Base-by-base conservation (phyloP, 768 basidiomycete species). In the Hebeloma cylindrosporum region DNA sequence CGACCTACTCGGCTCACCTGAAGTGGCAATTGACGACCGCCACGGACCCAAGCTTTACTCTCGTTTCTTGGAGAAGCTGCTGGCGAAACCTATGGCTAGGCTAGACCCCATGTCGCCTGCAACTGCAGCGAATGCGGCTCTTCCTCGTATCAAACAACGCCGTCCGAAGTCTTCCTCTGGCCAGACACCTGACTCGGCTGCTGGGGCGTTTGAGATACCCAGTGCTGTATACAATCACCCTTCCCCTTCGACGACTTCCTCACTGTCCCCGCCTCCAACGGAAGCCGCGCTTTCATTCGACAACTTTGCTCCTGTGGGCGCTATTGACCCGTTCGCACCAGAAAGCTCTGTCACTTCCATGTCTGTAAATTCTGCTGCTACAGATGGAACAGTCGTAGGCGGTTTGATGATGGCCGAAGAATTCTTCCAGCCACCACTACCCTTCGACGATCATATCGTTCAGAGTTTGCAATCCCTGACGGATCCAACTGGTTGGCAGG, bases 1-100 rank as follows among this genome's bases (percentile, higher is more conserved):
- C 34, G 73, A 85, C 48, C 72, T 89, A 1, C 73, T 92, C 3
- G 76, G 77, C 3, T 80, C 82, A 0, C 75, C 84, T 5, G 80
- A 83, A 43, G 78, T 92, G 13, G 82, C 83, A 14, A 75, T 92
- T 47, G 90, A 93, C 63, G 83, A 87, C 20, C 81, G 82, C 13
- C 88, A 92, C 57, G 86, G 85, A 0, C 89, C 88, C 1, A 85
- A 81, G 59, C 68, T 91, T 4, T 91, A 89, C 61, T 79, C 89
- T 0, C 82, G 79, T 36, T 92, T 92, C 75, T 71, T 93, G 34
- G 77, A 78, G 32, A 80, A 82, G 26, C 72, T 92, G 4, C 73
- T 92, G 6, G 77, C 77, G 11, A 76, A 75, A n/a, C 79, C 79
- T 14, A 74, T 69, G 60, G 71, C 73, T 7, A 66, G 66, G 54